Conservation (phyloP, 192 early-diverging fungal genomes). For the Linnemannia exigua region DNA sequence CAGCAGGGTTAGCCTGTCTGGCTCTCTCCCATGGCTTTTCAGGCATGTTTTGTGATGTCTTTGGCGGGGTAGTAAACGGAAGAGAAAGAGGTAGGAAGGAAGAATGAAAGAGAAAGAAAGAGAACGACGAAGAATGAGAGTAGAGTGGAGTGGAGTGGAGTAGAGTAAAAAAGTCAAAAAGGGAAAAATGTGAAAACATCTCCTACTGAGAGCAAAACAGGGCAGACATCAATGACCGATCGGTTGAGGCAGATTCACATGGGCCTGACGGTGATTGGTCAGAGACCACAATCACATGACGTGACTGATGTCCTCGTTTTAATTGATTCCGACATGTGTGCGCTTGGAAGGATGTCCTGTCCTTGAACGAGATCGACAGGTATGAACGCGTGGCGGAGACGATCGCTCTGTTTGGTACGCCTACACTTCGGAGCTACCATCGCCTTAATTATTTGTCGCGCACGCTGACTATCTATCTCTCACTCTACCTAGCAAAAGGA, state of each 20-base stretch:
- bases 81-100: not conserved
- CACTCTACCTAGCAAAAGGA: no score
- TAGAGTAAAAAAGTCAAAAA: not conserved
- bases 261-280: not conserved
- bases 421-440: not conserved
- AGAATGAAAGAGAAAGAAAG: constrained; percentile 1
- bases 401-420: not conserved
- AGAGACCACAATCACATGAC: not conserved
- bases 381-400: not conserved
- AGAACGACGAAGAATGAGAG: not conserved
- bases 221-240: not conserved
- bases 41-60: constrained; percentile 40
- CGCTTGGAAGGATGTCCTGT: no score
- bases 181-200: not conserved
- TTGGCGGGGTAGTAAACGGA: constrained; percentile 69
- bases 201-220: not conserved
- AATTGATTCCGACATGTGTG: no score
- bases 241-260: not conserved
- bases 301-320: not conserved
- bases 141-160: not conserved
- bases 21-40: constrained; percentile 82
- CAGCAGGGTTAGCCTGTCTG: constrained; percentile 49
- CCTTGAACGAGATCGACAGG: not conserved
- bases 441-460: no score
- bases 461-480: no score